phyloP scores from a whole-genome alignment of 2,329 filamentous ascomycete species.

The Phialophora tarda region DNA sequence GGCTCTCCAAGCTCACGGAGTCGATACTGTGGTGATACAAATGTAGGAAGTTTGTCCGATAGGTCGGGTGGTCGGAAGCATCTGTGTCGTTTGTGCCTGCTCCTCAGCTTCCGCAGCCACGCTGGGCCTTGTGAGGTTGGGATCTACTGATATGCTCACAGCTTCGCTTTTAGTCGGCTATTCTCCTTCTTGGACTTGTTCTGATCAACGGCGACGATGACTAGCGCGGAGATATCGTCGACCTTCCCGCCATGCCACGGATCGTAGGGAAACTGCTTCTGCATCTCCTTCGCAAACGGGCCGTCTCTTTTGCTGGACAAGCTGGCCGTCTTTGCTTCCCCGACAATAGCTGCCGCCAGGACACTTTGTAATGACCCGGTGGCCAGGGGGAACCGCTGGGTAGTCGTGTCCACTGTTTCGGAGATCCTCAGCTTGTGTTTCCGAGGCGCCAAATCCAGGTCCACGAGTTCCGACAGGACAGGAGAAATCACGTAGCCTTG shows the following conservation, averaged over 20 bases:
- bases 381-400: slow-evolving; percentile 14
- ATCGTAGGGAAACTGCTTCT: slow-evolving; percentile 83
- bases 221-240: slow-evolving; percentile 91
- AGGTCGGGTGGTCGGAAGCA: background rate
- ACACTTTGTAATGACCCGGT: slow-evolving; percentile 71
- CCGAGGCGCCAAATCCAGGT: slow-evolving; percentile 53
- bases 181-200: slow-evolving; percentile 20
- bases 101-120: background rate
- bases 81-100: background rate
- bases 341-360: slow-evolving; percentile 78
- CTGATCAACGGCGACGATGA: slow-evolving; percentile 75
- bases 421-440: slow-evolving; percentile 28
- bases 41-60: background rate
- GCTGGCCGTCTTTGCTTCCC: slow-evolving; percentile 83
- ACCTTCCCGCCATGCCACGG: slow-evolving; percentile 90
- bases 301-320: slow-evolving; percentile 81
- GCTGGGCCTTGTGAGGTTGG: background rate
- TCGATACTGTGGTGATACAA: background rate
- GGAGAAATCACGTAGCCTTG: slow-evolving; percentile 68
- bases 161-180: slow-evolving; percentile 34
- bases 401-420: slow-evolving; percentile 3
- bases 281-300: slow-evolving; percentile 93
- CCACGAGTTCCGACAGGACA: slow-evolving; percentile 60
- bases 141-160: slow-evolving; percentile 25
- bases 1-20: background rate